Conservation (phyloP, 495 filamentous ascomycete genomes). For the Penicillium crystallinum region DNA sequence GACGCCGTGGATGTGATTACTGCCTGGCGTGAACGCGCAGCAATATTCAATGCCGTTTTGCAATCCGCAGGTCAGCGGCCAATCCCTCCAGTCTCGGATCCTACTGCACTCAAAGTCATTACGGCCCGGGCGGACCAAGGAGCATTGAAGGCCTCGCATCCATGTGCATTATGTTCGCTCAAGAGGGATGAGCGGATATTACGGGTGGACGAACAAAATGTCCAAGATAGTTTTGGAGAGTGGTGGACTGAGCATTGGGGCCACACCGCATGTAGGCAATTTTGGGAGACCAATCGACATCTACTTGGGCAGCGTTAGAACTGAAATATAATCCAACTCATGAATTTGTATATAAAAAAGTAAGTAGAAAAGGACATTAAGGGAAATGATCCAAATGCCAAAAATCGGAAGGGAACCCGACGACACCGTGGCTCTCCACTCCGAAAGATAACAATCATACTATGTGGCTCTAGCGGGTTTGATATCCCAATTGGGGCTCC, state of each 20-base stretch:
- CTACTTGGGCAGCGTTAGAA: conserved; percentile 58
- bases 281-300: conserved; percentile 73
- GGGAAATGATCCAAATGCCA: too few relatives aligned
- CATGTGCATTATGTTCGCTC: conserved; percentile 85
- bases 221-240: conserved; percentile 87
- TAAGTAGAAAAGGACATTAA: too few relatives aligned
- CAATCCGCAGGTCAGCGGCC: conserved; percentile 31
- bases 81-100: conserved; percentile 66
- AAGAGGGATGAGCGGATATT: conserved; percentile 77
- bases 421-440: too few relatives aligned
- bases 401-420: conserved; percentile 1
- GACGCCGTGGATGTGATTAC: conserved; percentile 74
- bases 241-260: conserved; percentile 95
- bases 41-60: conserved; percentile 37
- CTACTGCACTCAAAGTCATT: conserved; percentile 53
- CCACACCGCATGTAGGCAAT: conserved; percentile 71
- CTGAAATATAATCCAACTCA: not conserved
- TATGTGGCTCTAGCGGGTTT: not conserved
- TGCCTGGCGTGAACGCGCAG: conserved; percentile 55
- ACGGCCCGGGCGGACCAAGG: conserved; percentile 46
- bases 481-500: not conserved
- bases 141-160: conserved; percentile 62
- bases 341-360: not conserved
- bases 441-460: too few relatives aligned
- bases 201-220: conserved; percentile 61